Evolutionary conservation across 306 rosid species (phyloP).

Genomic region (Cicer chorassanicum): DNA sequence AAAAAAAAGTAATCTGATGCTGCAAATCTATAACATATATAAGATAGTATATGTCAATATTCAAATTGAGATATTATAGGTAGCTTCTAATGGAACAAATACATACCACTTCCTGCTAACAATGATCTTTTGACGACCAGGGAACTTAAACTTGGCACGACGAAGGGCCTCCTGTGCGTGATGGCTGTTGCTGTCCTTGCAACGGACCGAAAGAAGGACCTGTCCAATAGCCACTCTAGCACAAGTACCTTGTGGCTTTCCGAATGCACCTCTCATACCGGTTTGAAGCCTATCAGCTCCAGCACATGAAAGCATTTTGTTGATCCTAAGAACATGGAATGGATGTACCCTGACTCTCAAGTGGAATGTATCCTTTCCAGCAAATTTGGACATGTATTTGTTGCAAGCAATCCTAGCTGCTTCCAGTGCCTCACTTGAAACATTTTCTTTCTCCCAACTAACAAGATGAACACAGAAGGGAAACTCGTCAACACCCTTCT

Average conservation of each 20-base stretch:
- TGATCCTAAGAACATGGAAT: conserved; percentile 85
- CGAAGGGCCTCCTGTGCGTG: conserved; percentile 90
- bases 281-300: conserved; percentile 88
- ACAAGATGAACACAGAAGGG: conserved; percentile 91
- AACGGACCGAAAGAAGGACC: conserved; percentile 79
- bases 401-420: conserved; percentile 88
- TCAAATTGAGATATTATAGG: neutral
- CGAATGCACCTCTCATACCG: conserved; percentile 86
- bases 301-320: conserved; percentile 76
- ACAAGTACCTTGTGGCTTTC: conserved; percentile 75
- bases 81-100: neutral
- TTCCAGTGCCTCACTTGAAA: conserved; percentile 81
- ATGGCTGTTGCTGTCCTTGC: conserved; percentile 75
- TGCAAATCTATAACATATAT: neutral
- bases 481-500: conserved; percentile 82
- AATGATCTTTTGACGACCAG: conserved; percentile 55
- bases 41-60: neutral
- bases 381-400: conserved; percentile 83
- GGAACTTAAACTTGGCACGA: conserved; percentile 79
- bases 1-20: neutral
- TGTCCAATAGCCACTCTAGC: conserved; percentile 83
- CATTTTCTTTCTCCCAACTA: conserved; percentile 91
- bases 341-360: conserved; percentile 90
- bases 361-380: conserved; percentile 86
- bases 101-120: conserved; percentile 80